Conservation (phyloP, 2,329 filamentous ascomycete genomes). For the Exserohilum rostratum region DNA sequence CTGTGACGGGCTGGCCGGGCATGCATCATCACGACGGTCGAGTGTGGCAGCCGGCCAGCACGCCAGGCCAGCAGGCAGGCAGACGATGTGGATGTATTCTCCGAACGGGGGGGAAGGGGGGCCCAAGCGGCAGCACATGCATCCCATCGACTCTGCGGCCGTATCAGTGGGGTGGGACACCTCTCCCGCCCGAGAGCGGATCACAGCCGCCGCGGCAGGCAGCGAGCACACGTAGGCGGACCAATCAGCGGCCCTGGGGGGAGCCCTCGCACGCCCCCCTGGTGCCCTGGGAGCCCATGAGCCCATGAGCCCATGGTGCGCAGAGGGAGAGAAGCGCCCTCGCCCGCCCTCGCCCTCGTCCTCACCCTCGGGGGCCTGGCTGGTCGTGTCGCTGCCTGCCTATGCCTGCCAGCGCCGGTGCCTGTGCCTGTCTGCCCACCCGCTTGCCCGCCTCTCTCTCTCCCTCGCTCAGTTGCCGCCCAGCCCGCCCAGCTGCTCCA, state of each 20-base stretch:
- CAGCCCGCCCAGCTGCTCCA: not conserved
- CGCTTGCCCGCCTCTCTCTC: too few relatives aligned
- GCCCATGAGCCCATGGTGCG: too few relatives aligned
- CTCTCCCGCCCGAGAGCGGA: constrained; percentile 27
- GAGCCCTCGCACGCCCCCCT: not conserved
- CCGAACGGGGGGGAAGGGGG: constrained; percentile 17
- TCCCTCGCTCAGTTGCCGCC: not conserved
- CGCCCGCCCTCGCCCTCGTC: too few relatives aligned
- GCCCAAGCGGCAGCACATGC: constrained; percentile 21
- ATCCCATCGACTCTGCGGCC: constrained; percentile 8
- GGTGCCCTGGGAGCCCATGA: too few relatives aligned
- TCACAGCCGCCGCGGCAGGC: constrained; percentile 31
- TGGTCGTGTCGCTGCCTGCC: too few relatives aligned
- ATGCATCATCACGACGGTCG: too few relatives aligned
- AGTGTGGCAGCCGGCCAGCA: too few relatives aligned
- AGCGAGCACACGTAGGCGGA: not conserved
- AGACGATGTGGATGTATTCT: constrained; percentile 14
- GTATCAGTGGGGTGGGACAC: constrained; percentile 17
- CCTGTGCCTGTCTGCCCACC: too few relatives aligned
- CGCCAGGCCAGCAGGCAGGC: not conserved
- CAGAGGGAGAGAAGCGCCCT: constrained; percentile 3
- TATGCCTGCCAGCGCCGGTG: too few relatives aligned
- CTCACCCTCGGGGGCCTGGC: too few relatives aligned
- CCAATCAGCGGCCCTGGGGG: constrained; percentile 20
- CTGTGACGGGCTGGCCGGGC: too few relatives aligned